phyloP scores from a whole-genome alignment of 495 filamentous ascomycete species.

The Thozetella sp. region DNA sequence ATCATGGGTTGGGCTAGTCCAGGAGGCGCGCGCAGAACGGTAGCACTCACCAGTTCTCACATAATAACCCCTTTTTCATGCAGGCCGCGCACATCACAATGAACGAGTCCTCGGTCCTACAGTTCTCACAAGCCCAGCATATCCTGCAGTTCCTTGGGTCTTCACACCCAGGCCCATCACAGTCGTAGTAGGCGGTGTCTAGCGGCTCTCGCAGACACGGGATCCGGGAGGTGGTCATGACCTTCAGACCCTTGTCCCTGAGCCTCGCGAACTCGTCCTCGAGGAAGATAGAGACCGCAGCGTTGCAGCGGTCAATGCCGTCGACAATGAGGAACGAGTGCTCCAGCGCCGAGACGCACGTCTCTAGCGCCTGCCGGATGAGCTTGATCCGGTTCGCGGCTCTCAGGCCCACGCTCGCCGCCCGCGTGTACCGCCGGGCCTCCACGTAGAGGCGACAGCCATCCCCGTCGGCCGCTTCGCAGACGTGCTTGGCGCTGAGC shows the following conservation, averaged over 20 bases:
- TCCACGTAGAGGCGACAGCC: neutral
- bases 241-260: neutral
- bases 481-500: neutral
- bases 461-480: neutral
- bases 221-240: conserved; percentile 9
- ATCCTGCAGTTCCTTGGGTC: neutral
- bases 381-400: conserved; percentile 3
- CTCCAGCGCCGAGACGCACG: conserved; percentile 5
- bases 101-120: neutral
- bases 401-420: neutral
- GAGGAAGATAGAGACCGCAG: conserved; percentile 6
- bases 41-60: conserved; percentile 4
- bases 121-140: conserved; percentile 7
- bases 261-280: conserved; percentile 8
- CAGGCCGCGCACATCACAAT: conserved; percentile 1
- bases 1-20: too few relatives aligned
- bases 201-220: conserved; percentile 4
- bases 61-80: neutral
- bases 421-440: neutral
- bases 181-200: neutral
- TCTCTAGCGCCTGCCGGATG: neutral
- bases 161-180: neutral
- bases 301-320: conserved; percentile 3
- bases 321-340: conserved; percentile 7
- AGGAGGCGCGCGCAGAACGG: too few relatives aligned